These are phyloP conservation scores for Eucalyptus erythrocorys DNA, from an alignment of 345 rosid species.

Conservation along the genomic window DNA sequence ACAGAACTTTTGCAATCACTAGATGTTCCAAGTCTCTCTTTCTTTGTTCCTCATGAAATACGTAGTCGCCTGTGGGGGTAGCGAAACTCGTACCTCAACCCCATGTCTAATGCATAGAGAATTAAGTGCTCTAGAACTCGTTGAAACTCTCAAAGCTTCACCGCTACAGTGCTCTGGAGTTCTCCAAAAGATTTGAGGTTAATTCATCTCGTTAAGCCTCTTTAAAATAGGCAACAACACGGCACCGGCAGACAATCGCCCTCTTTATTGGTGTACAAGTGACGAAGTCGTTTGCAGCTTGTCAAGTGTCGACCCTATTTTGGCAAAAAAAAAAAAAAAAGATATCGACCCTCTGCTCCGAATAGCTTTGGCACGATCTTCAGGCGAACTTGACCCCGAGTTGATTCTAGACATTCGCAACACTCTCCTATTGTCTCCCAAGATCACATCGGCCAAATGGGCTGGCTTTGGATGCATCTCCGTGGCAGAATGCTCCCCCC, in stretches of 20 bases:
- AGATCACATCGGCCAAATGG: not conserved
- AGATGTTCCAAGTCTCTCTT: not conserved
- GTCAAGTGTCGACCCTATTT: not conserved
- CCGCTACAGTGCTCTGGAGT: not conserved
- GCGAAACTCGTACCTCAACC: not conserved
- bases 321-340: no score
- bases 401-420: not conserved
- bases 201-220: not conserved
- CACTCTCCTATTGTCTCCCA: not conserved
- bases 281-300: not conserved
- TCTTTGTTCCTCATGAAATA: not conserved
- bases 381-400: not conserved
- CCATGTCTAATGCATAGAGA: not conserved
- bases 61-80: not conserved
- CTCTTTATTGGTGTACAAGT: not conserved
- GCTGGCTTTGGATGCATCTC: not conserved
- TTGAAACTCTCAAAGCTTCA: not conserved
- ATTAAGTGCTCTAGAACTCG: not conserved
- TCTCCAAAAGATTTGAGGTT: not conserved
- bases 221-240: not conserved
- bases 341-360: not conserved
- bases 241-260: accelerated
- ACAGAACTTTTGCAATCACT: not conserved
- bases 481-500: not conserved
- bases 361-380: not conserved